Base-by-base conservation (phyloP, 352 stramenopile genomes). In the Globisporangium camurandrum region DNA sequence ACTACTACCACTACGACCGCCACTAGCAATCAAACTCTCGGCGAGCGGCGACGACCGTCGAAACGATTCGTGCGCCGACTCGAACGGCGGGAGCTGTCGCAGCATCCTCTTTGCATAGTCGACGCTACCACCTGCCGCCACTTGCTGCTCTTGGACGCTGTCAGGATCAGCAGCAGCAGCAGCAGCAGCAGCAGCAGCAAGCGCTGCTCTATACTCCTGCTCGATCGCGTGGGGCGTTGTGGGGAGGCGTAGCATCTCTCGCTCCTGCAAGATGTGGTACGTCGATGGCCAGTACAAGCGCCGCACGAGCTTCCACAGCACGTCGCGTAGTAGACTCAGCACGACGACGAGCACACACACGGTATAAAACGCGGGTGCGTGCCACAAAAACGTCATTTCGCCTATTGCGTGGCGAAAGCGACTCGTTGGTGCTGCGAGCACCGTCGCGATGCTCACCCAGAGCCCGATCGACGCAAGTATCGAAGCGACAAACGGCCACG, bases 181-280 rank as follows among this genome's bases (percentile, higher is more conserved):
- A n/a, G n/a, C n/a, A n/a, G n/a, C n/a, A n/a, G n/a, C n/a, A n/a
- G n/a, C n/a, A n/a, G n/a, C n/a, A n/a, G n/a, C n/a, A 12, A 34
- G 30, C 30, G 30, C 30, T 36, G 38, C 60, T 10, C 45, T 57
- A 26, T 65, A 61, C 33, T 85, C 68, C 12, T 54, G 61, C n/a
- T 64, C 40, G 45, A 89, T 69, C 43, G 71, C 66, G 26, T 67
- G 67, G 16, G 75, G 75, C 5, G 75, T 85, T 37, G 79, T 88
- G 3, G 67, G 66, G 27, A 88, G 57, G 10, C 59, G 65, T 45
- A 90, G 64, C 46, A 74, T 67, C 37, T 90, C 79, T 1, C 79
- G 79, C 43, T 90, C 79, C 43, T 90, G 79, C 3, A 90, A 43
- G 46, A 90, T 90, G 44, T 90, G 79, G 40, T 90, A 88, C 36